Conservation (phyloP, 495 filamentous ascomycete genomes). For the Podospora anserina region DNA sequence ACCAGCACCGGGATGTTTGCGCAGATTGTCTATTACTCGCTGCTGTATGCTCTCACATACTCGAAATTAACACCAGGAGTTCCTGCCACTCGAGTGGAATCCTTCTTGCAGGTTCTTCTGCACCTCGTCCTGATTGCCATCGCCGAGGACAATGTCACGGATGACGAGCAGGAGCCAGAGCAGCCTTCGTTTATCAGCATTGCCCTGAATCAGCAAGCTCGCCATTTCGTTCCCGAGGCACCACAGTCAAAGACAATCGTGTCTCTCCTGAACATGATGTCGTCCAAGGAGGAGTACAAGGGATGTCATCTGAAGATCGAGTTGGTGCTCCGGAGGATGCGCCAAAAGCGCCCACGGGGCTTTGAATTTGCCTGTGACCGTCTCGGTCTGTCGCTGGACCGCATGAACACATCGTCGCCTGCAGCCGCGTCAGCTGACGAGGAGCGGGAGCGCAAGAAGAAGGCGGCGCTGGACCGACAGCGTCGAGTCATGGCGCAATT, state of each 20-base stretch:
- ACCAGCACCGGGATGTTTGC: slow-evolving; percentile 81
- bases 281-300: slow-evolving; percentile 68
- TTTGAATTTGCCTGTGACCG: slow-evolving; percentile 61
- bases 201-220: slow-evolving; percentile 60
- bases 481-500: slow-evolving; percentile 95
- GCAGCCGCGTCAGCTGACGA: slow-evolving; percentile 57
- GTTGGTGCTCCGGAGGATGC: slow-evolving; percentile 81
- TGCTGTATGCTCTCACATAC: slow-evolving; percentile 70
- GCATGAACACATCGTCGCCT: slow-evolving; percentile 53
- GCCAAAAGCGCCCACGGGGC: slow-evolving; percentile 67
- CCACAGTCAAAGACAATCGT: slow-evolving; percentile 64
- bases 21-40: slow-evolving; percentile 83
- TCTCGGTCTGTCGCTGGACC: slow-evolving; percentile 50
- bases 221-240: slow-evolving; percentile 49
- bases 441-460: slow-evolving; percentile 81
- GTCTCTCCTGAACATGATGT: slow-evolving; percentile 69
- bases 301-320: slow-evolving; percentile 80
- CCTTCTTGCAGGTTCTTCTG: slow-evolving; percentile 84
- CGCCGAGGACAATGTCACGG: slow-evolving; percentile 63
- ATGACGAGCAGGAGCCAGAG: slow-evolving; percentile 49
- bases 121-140: slow-evolving; percentile 83
- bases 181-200: slow-evolving; percentile 63
- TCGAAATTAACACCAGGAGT: slow-evolving; percentile 64
- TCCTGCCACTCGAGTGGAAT: slow-evolving; percentile 77
- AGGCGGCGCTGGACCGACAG: slow-evolving; percentile 81